Percentiles rank a stretch among this genome's conserved stretches.
These are phyloP conservation scores for Cochlearia excelsa DNA, from an alignment of 345 rosid species.

Conservation along the genomic window DNA sequence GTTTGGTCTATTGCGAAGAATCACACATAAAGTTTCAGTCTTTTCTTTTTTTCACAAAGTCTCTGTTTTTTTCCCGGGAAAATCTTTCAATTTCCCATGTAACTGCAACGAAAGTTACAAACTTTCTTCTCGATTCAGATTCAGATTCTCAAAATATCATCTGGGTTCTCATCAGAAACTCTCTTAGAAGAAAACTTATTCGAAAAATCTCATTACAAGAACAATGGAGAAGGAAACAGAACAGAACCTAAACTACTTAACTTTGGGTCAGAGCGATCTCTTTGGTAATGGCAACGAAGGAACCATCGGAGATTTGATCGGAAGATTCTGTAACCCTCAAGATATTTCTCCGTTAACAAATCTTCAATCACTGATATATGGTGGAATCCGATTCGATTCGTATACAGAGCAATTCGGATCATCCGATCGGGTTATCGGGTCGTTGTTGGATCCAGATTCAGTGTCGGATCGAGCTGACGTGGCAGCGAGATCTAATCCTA, in stretches of 20 bases:
- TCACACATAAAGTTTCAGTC: too few relatives aligned
- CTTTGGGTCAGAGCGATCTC: conserved; percentile 70
- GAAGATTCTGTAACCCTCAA: conserved; percentile 61
- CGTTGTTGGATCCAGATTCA: conserved; percentile 39
- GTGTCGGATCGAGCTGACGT: conserved; percentile 15
- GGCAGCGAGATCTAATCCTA: conserved; percentile 32
- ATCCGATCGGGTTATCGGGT: conserved; percentile 36
- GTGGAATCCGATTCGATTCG: conserved; percentile 19
- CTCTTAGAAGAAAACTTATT: too few relatives aligned
- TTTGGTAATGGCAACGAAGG: conserved; percentile 48
- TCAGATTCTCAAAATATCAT: conserved; percentile 11
- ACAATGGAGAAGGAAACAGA: conserved; percentile 26
- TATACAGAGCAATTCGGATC: conserved; percentile 35
- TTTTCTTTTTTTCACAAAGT: background rate
- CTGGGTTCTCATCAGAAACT: conserved; percentile 22
- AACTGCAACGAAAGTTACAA: background rate
- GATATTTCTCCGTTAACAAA: too few relatives aligned
- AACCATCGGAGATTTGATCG: conserved; percentile 65
- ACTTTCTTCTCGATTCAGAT: background rate
- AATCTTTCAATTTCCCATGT: conserved; percentile 1
- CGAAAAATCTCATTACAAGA: background rate
- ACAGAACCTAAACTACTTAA: conserved; percentile 33
- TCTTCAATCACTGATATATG: background rate
- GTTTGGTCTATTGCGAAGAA: conserved; percentile 2
- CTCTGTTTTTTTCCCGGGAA: background rate